Percentiles rank a stretch among this genome's conserved stretches.
Conservation (phyloP, 192 early-diverging fungal genomes). For the Coemansia sp. region DNA sequence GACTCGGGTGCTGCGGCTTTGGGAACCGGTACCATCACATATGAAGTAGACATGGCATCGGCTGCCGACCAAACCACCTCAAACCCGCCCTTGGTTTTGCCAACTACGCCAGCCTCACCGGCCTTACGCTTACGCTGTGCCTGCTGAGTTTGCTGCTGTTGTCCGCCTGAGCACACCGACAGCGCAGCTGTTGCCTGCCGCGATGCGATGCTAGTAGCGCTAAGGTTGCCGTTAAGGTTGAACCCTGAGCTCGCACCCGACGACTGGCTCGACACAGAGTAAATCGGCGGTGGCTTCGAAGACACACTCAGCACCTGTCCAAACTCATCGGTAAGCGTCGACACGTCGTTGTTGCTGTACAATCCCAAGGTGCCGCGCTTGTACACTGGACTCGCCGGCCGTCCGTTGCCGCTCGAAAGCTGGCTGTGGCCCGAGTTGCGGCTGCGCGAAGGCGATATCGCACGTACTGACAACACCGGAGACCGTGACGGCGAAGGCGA, state of each 20-base stretch:
- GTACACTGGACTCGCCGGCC: slow-evolving; percentile 34
- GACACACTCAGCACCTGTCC: slow-evolving; percentile 32
- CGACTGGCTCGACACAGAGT: slow-evolving; percentile 46
- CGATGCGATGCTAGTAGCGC: slow-evolving; percentile 20
- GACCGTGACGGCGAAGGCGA: slow-evolving; percentile 26
- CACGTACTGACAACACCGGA: slow-evolving; percentile 23
- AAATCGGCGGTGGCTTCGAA: slow-evolving; percentile 12
- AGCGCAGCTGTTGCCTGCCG: slow-evolving; percentile 17
- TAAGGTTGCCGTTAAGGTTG: slow-evolving; percentile 27
- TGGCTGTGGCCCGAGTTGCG: slow-evolving; percentile 39
- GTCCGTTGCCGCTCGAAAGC: slow-evolving; percentile 11
- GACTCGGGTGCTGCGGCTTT: slow-evolving; percentile 41
- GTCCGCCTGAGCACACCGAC: background rate
- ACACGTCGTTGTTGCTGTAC: slow-evolving; percentile 28
- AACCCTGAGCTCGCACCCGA: slow-evolving; percentile 45
- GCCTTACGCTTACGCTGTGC: slow-evolving; percentile 51
- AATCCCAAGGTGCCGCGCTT: slow-evolving; percentile 48
- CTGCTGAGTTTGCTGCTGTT: slow-evolving; percentile 7
- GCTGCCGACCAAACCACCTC: slow-evolving; percentile 51
- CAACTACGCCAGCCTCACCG: slow-evolving; percentile 47
- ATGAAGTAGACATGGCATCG: slow-evolving; percentile 47
- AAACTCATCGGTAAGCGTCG: slow-evolving; percentile 43
- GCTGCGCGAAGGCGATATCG: slow-evolving; percentile 21
- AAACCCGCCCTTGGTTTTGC: slow-evolving; percentile 51
- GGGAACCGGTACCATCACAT: slow-evolving; percentile 52